Conservation (phyloP, 257 asterid species). For the Nicotiana tomentosiformis region DNA sequence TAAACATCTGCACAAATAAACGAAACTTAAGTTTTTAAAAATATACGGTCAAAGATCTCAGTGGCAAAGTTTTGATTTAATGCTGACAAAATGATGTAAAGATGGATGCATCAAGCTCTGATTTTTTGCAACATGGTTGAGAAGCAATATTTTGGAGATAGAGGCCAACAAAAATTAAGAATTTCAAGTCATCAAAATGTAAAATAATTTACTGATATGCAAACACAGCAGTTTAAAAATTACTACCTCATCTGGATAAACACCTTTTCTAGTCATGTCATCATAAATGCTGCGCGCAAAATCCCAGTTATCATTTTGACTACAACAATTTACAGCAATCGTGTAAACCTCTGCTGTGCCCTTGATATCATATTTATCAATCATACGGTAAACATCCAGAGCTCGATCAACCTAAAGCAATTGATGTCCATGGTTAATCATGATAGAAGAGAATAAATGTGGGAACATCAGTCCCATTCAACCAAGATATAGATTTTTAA, state of each 20-base stretch:
- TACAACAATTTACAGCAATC: slow-evolving; percentile 92
- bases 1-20: slow-evolving; percentile 56
- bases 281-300: slow-evolving; percentile 72
- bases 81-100: neutral
- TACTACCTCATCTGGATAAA: slow-evolving; percentile 91
- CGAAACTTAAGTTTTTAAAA: slow-evolving; percentile 8
- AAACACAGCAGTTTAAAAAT: slow-evolving; percentile 1
- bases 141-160: neutral
- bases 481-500: slow-evolving; percentile 9
- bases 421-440: slow-evolving; percentile 11
- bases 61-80: neutral
- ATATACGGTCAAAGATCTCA: neutral
- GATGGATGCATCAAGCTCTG: neutral
- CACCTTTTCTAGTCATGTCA: slow-evolving; percentile 81
- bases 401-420: slow-evolving; percentile 69
- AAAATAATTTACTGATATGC: neutral
- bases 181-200: neutral
- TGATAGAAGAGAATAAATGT: neutral
- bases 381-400: slow-evolving; percentile 78
- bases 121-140: neutral
- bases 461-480: neutral
- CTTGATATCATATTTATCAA: slow-evolving; percentile 63
- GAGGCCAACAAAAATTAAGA: neutral
- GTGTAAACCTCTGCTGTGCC: slow-evolving; percentile 96
- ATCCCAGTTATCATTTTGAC: slow-evolving; percentile 91